Percentiles rank a stretch among this genome's conserved stretches.
Evolutionary conservation across 2,329 filamentous ascomycete genomes (phyloP).

Genomic region (Ramularia collo-cygni): DNA sequence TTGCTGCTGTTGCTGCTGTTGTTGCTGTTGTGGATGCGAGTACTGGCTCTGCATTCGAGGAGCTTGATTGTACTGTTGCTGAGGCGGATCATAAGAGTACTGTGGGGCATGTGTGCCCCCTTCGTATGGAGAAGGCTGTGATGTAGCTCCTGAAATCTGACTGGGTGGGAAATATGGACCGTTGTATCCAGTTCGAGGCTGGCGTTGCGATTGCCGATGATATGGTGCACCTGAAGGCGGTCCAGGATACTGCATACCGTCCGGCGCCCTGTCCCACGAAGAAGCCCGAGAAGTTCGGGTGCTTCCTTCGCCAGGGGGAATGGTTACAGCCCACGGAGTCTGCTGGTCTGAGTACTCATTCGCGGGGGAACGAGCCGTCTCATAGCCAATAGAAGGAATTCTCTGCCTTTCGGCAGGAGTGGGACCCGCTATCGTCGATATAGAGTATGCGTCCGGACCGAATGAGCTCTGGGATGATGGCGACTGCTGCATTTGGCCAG

Average conservation of each 20-base stretch:
- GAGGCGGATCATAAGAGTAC: no score
- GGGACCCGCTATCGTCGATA: constrained; percentile 7
- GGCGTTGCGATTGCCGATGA: constrained; percentile 1
- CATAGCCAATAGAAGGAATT: constrained; percentile 17
- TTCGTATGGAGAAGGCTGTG: no score
- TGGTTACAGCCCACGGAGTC: constrained; percentile 22
- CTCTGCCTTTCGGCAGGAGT: background rate
- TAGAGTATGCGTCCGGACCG: constrained; percentile 7
- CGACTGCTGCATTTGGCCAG: constrained; percentile 8
- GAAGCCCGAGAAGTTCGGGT: background rate
- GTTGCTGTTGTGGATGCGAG: background rate
- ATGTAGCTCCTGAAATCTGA: no score
- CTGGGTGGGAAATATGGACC: background rate
- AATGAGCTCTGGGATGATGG: constrained; percentile 8
- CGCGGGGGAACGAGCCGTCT: constrained; percentile 20
- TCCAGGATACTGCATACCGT: background rate
- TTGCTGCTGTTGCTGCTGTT: constrained; percentile 2
- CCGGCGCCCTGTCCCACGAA: background rate
- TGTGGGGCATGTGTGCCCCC: no score
- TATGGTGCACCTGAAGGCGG: background rate
- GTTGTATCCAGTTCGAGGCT: background rate
- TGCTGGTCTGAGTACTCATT: constrained; percentile 25
- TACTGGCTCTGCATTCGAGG: constrained; percentile 3
- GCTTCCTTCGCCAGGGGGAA: constrained; percentile 11
- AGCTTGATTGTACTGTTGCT: background rate